These are phyloP conservation scores for Calonectria naviculata DNA, from an alignment of 2,329 filamentous ascomycete genomes.

Conservation along the genomic window DNA sequence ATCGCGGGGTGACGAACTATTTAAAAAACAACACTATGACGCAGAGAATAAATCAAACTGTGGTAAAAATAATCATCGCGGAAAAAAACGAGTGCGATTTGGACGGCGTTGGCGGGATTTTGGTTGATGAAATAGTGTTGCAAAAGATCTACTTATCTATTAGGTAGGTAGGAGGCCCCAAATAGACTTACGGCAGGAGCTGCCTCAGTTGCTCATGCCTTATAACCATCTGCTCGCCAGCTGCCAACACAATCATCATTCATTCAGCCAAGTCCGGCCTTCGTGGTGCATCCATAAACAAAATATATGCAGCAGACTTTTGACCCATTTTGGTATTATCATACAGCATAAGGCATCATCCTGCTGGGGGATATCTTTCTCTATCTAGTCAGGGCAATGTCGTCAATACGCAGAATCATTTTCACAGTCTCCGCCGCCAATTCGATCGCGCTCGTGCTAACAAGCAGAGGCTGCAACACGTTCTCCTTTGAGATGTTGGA, in stretches of 20 bases:
- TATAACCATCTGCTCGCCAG: background rate
- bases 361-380: conserved; percentile 43
- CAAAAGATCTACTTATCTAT: background rate
- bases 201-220: conserved; percentile 5
- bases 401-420: conserved; percentile 81
- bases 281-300: conserved; percentile 3
- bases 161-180: background rate
- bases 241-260: conserved; percentile 10
- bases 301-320: conserved; percentile 35
- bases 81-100: background rate
- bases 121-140: background rate
- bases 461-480: conserved; percentile 93
- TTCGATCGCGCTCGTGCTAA: conserved; percentile 98
- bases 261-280: background rate
- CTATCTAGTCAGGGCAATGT: conserved; percentile 73
- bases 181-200: background rate
- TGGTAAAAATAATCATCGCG: background rate
- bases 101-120: background rate
- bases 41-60: background rate
- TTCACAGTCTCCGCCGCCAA: conserved; percentile 98
- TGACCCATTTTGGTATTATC: conserved; percentile 48
- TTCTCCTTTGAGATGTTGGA: conserved; percentile 97
- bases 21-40: too few species aligned
- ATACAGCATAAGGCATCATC: conserved; percentile 46
- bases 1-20: too few species aligned